Base-by-base conservation (phyloP, 495 filamentous ascomycete species). In the Entonaema liquescens region DNA sequence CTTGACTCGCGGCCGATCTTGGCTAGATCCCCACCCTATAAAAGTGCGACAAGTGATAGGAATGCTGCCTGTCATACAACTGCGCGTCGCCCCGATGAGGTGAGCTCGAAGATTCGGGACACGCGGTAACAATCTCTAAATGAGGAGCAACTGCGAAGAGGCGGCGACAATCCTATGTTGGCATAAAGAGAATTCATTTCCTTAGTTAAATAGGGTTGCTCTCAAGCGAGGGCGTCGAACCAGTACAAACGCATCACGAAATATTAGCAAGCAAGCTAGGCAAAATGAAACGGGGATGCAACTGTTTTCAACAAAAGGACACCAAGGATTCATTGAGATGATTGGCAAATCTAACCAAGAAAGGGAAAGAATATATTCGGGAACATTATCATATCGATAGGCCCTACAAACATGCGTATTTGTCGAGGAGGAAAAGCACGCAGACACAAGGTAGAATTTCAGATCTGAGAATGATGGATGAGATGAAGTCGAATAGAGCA, bases 401-500 rank as follows among this genome's bases (percentile, higher is more conserved):
- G 36, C 54, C 40, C 49, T 29, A 58, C 7, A 54, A 26, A 8
- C 12, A 36, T 58, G 7, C 21, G 57, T 63, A 63, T 72, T 72
- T 67, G 69, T 72, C 36, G 58, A 56, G 31, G 44, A 56, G 13
- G 58, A 36, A 52, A 54, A 58, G 59, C 35, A 62, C 25, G 52
- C 44, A 35, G 62, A 42, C 42, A 49, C 19, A 42, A 21, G 21
- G 53, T 71, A 59, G 58, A 66, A 59, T 63, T 71, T 64, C 57
- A 57, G 60, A 72, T 68, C 40, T 21, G 59, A 79, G 71, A 47
- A 71, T 83, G 75, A 77, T 72, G 75, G 49, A 56, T 56, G 53
- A 77, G 75, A 72, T 77, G 75, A 77, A 77, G 75, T 77, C 65
- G 75, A 75, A 75, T 75, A 75, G 75, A 73, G 60, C 70, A 71